Evolutionary conservation across 495 filamentous ascomycete genomes (phyloP).

Genomic region (Glutinoglossum americanum): DNA sequence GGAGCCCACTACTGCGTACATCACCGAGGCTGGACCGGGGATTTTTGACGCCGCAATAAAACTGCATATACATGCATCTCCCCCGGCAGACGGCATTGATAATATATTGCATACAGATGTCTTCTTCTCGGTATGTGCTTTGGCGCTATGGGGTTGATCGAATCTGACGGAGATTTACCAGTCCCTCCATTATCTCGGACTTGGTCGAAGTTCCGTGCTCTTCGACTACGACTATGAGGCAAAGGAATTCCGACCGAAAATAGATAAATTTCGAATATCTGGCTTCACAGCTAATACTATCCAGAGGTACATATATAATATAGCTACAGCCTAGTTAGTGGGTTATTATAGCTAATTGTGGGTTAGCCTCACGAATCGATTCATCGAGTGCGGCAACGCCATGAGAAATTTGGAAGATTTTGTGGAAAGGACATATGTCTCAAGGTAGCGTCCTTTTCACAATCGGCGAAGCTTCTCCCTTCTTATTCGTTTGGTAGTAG

Average conservation of each 20-base stretch:
- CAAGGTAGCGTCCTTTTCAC: neutral
- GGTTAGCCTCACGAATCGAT: slow-evolving; percentile 29
- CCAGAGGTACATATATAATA: neutral
- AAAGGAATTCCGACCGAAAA: slow-evolving; percentile 32
- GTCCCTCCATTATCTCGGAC: slow-evolving; percentile 45
- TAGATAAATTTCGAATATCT: slow-evolving; percentile 19
- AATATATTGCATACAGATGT: neutral
- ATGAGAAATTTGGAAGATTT: slow-evolving; percentile 26
- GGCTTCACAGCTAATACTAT: slow-evolving; percentile 41
- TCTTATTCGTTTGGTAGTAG: slow-evolving; percentile 1
- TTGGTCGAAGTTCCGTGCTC: slow-evolving; percentile 64
- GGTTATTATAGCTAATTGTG: neutral
- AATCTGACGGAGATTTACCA: neutral
- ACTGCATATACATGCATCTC: neutral
- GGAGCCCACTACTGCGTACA: slow-evolving; percentile 34
- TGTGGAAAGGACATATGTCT: slow-evolving; percentile 20
- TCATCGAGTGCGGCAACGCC: slow-evolving; percentile 36
- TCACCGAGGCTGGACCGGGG: slow-evolving; percentile 54
- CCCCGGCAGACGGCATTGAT: neutral
- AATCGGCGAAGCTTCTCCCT: neutral
- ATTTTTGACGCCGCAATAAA: slow-evolving; percentile 43
- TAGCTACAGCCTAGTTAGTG: slow-evolving; percentile 6
- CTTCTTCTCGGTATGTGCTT: slow-evolving; percentile 22
- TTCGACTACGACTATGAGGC: slow-evolving; percentile 44
- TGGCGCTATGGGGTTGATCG: neutral